Base-by-base conservation (phyloP, 768 basidiomycete species). In the Mycena galopus region DNA sequence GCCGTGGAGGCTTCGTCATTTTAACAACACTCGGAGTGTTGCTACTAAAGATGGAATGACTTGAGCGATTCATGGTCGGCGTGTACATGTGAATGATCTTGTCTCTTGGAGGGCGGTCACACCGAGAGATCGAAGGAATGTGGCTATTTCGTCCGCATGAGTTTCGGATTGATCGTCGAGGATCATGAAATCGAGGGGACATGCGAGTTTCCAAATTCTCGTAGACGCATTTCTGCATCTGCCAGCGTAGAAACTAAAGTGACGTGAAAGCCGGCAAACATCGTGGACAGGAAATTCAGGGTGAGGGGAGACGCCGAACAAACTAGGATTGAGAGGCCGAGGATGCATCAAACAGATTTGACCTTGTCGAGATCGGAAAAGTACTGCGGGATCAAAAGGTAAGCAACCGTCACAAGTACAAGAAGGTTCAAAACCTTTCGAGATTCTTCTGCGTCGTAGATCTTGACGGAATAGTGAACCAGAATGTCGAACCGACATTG, bases 1-100 rank as follows among this genome's bases (percentile, higher is more conserved):
- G 88, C 71, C 92, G 84, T 14, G 92, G 91, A 0, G 92, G 92
- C 78, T 93, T 93, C 11, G 91, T 92, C 86, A 93, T 90, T 72
- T 90, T 89, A 29, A 90, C 84, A 8, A 93, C 87, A 16, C 90
- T 89, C 0, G 89, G 85, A 33, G 84, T 86, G 57, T 82, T 85
- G 71, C 81, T 89, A 53, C 83, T 87, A 32, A 91, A 88, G 21
- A 89, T 82, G 1, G 86, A 82, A 51, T 87, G 86, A 21, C 89
- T 88, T 8, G 88, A 84, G 44, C 86, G 83, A 72, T 88, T 90
- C 25, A 90, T 89, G 1, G 90, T 92, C 2, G 92, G 93, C 1
- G 92, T 93, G 78, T 92, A 93, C 23, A 94, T 82, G 72, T 93
- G 92, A 17, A 94, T 85, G 65, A 93, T 82, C 81, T 92, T 4